phyloP scores from a whole-genome alignment of 2,329 filamentous ascomycete species.

The Diaporthe helianthi region DNA sequence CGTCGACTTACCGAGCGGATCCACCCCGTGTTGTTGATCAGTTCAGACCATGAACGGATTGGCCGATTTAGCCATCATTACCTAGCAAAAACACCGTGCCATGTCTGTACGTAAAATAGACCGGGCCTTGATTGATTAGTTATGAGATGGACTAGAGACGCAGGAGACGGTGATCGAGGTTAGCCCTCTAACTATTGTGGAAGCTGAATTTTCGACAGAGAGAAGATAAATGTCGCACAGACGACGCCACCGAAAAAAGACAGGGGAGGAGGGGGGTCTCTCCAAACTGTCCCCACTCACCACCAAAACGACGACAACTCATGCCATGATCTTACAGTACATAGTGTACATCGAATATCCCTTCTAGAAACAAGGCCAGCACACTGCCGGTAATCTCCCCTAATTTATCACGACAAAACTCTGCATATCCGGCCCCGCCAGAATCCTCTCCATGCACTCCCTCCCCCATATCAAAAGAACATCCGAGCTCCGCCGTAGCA shows the following conservation, averaged over 20 bases:
- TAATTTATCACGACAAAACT: background rate
- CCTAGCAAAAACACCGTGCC: background rate
- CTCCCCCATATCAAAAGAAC: too few species aligned
- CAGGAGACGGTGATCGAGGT: background rate
- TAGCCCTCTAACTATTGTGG: background rate
- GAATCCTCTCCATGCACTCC: too few species aligned
- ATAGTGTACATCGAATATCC: background rate
- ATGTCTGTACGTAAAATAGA: background rate
- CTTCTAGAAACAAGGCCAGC: background rate
- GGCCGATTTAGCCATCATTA: too few species aligned
- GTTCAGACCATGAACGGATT: background rate
- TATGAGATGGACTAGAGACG: background rate
- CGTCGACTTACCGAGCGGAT: background rate
- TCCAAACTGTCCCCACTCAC: background rate
- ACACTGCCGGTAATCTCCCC: background rate
- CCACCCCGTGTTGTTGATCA: slow-evolving; percentile 12
- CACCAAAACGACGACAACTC: slow-evolving; percentile 1
- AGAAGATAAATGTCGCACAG: background rate
- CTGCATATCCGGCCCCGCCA: background rate
- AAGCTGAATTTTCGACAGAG: background rate
- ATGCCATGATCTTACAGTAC: background rate
- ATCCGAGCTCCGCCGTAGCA: slow-evolving; percentile 20
- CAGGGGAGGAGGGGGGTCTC: slow-evolving; percentile 7
- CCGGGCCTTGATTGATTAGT: background rate
- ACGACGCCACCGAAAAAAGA: background rate